Evolutionary conservation across 495 filamentous ascomycete genomes (phyloP), one percentile per base, ranked within the genome.

Genomic region (Jackrogersella minutella): DNA sequence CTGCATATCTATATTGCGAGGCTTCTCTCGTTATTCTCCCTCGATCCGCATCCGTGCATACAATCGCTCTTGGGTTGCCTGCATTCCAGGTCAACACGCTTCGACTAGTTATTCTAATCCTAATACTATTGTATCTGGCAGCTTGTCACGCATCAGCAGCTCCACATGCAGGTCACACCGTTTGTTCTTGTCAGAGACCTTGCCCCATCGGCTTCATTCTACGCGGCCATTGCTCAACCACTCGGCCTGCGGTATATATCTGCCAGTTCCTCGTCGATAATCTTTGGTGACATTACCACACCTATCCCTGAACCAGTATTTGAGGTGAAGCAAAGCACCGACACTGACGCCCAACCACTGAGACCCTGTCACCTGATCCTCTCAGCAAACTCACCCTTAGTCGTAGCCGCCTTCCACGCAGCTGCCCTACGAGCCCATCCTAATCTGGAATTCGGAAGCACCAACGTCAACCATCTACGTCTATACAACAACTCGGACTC

Each of bases 121-220:
- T 9, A 44, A 64, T 30, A 16, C 28, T 21, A 33, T 43, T 31
- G 22, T 53, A 19, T 46, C 24, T 49, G 19, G 11, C 21, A 60
- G 44, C 43, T 55, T 41, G 28, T 51, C 49, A 31, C 60, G 50
- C 17, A 62, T 49, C 43, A 69, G 21, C 40, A 64, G 56, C 41
- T 34, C 68, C 55, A 50, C 40, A 74, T 74, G 72, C 66, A 63
- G 61, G 55, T 78, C 64, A 70, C 80, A 62, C 83, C 82, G 53
- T 75, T 77, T 50, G 59, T 84, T 44, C 79, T 83, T 69, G 92
- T 94, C 70, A 87, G 86, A 43, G 86, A 93, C 73, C 88, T 95
- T 31, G 86, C 91, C 5, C 87, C 87, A 16, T 89, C 91, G 6
- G 88, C 86, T 41, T 93, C 90, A 1, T 93, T 93, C 80, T 96